Base-by-base conservation (phyloP, 2,329 filamentous ascomycete species). In the Aschersonia sp. region DNA sequence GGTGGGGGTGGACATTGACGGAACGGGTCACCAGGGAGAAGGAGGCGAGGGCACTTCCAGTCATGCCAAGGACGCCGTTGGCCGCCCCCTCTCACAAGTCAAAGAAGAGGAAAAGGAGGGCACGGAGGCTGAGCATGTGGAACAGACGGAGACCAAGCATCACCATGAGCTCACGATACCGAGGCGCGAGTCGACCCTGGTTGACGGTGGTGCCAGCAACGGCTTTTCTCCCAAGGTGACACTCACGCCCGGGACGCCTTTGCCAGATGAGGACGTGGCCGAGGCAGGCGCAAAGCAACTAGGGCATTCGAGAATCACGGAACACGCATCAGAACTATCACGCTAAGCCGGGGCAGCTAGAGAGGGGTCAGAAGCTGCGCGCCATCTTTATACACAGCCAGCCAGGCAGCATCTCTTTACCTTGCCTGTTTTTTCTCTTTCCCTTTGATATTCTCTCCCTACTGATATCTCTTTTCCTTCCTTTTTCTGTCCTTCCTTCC, bases 1-100 rank as follows among this genome's bases (percentile, higher is more conserved):
- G 61, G 85, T 95, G 32, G 85, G 82, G 0, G 79, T 78, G 6
- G 71, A 76, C 44, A 66, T 79, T 42, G 62, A 71, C 40, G 70
- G 54, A 6, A 51, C 69, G 0, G 62, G 64, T 1, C 58, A 58
- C 48, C 43, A 52, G 47, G 53, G 61, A 49, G 56, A 57, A 45
- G 47, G 60, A 43, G 57, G 64, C 40, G 46, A 42, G 40, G 53
- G 55, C 11, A 51, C 55, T 9, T 50, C 52, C 5, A 47, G 49
- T 5, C 49, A 54, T 14, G 55, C 52, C 11, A 46, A 51, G 9
- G 47, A 54, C 5, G 41, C 52, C 2, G 29, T 46, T 5, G 22
- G 41, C 22, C 59, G 63, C 1, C 59, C 63, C 2, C 53, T 65
- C 1, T 63, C 64, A 3, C 64, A 67, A 42, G 61, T 64, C 0